Evolutionary conservation across 805 yeast genomes (phyloP).

Genomic region (Clavispora fructus): DNA sequence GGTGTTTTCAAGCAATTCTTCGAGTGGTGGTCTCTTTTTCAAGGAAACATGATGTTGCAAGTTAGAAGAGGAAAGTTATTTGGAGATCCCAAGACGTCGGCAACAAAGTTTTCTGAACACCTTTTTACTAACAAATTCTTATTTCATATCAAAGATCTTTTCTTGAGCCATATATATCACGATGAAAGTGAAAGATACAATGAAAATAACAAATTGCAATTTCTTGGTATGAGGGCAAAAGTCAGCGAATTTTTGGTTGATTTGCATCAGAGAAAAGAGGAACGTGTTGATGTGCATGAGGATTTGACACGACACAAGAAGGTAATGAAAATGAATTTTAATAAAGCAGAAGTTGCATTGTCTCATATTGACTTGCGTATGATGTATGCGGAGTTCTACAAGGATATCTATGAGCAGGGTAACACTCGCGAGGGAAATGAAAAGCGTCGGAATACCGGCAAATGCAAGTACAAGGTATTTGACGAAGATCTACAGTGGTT

Average conservation of each 20-base stretch:
- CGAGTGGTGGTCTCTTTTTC: conserved; percentile 81
- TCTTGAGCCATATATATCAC: conserved; percentile 66
- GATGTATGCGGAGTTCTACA: conserved; percentile 43
- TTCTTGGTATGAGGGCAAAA: conserved; percentile 61
- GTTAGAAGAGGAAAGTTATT: conserved; percentile 71
- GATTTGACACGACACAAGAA: conserved; percentile 44
- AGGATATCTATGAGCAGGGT: conserved; percentile 18
- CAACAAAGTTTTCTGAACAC: conserved; percentile 70
- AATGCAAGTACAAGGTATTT: conserved; percentile 29
- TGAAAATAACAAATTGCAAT: conserved; percentile 40
- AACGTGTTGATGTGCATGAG: conserved; percentile 31
- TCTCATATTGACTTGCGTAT: conserved; percentile 56
- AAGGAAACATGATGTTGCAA: conserved; percentile 75
- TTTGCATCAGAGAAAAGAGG: conserved; percentile 38
- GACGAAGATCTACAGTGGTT: conserved; percentile 59
- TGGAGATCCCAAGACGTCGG: conserved; percentile 41
- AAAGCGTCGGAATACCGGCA: neutral
- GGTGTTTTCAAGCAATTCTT: conserved; percentile 61
- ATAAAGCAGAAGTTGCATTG: conserved; percentile 58
- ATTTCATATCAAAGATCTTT: conserved; percentile 67
- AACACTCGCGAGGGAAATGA: conserved; percentile 2
- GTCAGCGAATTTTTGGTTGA: conserved; percentile 35
- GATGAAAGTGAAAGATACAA: conserved; percentile 39
- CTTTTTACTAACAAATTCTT: conserved; percentile 75
- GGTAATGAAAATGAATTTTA: conserved; percentile 53